phyloP scores from a whole-genome alignment of 805 yeast species.

The Sugiyamaella smithiae region DNA sequence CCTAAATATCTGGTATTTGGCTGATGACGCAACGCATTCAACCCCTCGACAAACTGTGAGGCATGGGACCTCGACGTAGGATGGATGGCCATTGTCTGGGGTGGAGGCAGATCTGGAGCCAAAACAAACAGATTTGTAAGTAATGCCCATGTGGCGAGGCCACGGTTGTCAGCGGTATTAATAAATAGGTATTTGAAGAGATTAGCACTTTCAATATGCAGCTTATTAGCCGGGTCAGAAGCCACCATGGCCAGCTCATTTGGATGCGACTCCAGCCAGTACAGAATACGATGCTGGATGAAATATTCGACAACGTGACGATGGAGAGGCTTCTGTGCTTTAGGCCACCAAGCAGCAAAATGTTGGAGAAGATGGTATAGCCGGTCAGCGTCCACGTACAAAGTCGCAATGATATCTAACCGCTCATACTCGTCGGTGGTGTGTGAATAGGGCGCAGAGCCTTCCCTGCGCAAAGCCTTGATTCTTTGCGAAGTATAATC shows the following conservation, averaged over 20 bases:
- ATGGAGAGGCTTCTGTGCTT: conserved; percentile 45
- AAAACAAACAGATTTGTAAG: conserved; percentile 16
- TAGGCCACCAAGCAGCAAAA: conserved; percentile 37
- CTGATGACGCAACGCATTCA: background rate
- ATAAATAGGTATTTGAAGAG: conserved; percentile 20
- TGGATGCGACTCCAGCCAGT: conserved; percentile 53
- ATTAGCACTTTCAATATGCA: conserved; percentile 15
- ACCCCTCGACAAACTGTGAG: background rate
- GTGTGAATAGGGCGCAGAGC: conserved; percentile 32
- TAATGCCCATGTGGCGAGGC: conserved; percentile 15
- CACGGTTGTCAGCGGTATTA: conserved; percentile 14
- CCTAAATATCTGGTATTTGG: conserved; percentile 8
- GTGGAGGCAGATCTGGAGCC: conserved; percentile 2
- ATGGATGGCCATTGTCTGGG: background rate
- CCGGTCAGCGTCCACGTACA: conserved; percentile 40
- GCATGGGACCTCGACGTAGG: background rate
- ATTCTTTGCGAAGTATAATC: conserved; percentile 5
- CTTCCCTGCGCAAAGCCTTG: conserved; percentile 35
- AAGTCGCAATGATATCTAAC: conserved; percentile 46
- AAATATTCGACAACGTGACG: conserved; percentile 45
- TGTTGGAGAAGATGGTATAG: conserved; percentile 41
- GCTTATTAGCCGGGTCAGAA: background rate
- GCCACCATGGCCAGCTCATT: conserved; percentile 34
- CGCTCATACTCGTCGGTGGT: conserved; percentile 42
- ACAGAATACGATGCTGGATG: conserved; percentile 44